Evolutionary conservation across 2,329 filamentous ascomycete genomes (phyloP), one percentile per base, ranked within the genome.

Genomic region (Fusarium redolens): DNA sequence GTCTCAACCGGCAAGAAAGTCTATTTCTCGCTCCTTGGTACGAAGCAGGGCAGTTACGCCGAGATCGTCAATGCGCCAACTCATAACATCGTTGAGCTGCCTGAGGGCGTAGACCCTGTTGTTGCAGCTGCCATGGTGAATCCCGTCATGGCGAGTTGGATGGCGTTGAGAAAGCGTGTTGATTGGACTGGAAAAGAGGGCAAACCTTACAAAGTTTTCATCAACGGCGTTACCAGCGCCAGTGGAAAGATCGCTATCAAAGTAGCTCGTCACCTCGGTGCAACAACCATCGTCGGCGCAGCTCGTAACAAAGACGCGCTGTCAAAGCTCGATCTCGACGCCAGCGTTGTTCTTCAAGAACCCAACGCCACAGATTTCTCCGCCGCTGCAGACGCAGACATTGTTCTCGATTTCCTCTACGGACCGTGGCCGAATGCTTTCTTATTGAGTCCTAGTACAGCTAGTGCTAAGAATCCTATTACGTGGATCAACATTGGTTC

Each of bases 351-450:
- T 40, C 80, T 90, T 14, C 77, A 80, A 22, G 79, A 82, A 4
- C 72, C 82, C 2, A 73, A 77, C 5, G 80, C 86, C 41, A 82
- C 82, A 2, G 87, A 90, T 69, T 88, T 86, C 68, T 82, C 82
- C 4, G 77, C 78, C 13, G 79, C 85, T 0, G 83, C 81, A 4
- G 83, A 85, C 40, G 84, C 85, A 37, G 87, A 90, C 68, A 82
- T 90, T 5, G 82, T 90, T 7, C 79, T 91, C 3, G 88, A 91
- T 74, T 91, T 89, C 73, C 79, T 91, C 12, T 90, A 87, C 78
- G 88, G 88, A 1, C 79, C 82, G 1, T 81, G 84, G 20, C 78
- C 84, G 0, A 72, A 81, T 15, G 82, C 83, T 9, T 77, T 86
- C 14, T 79, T 89, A 12, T 73, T 77, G 9, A 82, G 81, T 7